Percentiles rank a stretch among this genome's conserved stretches.
Evolutionary conservation across 2,329 filamentous ascomycete genomes (phyloP).

Genomic region (Metarhizium robertsii): DNA sequence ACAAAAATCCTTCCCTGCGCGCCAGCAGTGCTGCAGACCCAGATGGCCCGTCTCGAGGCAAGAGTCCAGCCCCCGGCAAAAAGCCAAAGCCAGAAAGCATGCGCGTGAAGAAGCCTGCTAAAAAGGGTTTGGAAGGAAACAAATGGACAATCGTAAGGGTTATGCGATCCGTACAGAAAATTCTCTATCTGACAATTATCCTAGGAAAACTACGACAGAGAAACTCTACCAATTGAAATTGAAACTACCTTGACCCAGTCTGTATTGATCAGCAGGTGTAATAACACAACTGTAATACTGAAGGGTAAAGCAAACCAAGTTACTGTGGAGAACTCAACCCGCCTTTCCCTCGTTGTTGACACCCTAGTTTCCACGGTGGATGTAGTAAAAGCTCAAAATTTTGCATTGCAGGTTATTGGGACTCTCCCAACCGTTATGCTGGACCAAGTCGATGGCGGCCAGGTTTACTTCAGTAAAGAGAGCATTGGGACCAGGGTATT

Average conservation of each 20-base stretch:
- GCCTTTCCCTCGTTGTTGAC: constrained; percentile 79
- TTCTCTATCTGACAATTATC: constrained; percentile 4
- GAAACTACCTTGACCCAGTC: constrained; percentile 77
- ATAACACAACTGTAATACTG: constrained; percentile 80
- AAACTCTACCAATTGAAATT: constrained; percentile 64
- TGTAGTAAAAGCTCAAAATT: constrained; percentile 90
- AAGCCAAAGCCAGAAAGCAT: constrained; percentile 81
- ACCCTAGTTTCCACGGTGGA: constrained; percentile 85
- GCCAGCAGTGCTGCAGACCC: constrained; percentile 56
- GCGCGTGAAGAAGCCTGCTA: constrained; percentile 72
- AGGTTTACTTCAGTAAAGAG: constrained; percentile 76
- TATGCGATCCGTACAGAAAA: background rate
- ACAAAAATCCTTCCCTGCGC: constrained; percentile 89
- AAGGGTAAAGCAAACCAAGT: constrained; percentile 96
- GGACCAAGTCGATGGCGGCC: constrained; percentile 86
- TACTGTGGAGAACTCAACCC: constrained; percentile 81
- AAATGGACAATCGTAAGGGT: constrained; percentile 78
- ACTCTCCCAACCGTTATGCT: constrained; percentile 79
- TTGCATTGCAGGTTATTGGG: constrained; percentile 86
- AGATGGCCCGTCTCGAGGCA: constrained; percentile 49
- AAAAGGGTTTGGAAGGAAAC: constrained; percentile 73
- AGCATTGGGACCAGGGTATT: constrained; percentile 74
- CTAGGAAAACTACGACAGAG: constrained; percentile 84
- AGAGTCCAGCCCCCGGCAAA: constrained; percentile 81
- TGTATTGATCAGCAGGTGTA: constrained; percentile 85